Evolutionary conservation across 1,284 basidiomycete genomes (phyloP), one percentile per base, ranked within the genome.

Genomic region (Tetrapyrgos nigripes): DNA sequence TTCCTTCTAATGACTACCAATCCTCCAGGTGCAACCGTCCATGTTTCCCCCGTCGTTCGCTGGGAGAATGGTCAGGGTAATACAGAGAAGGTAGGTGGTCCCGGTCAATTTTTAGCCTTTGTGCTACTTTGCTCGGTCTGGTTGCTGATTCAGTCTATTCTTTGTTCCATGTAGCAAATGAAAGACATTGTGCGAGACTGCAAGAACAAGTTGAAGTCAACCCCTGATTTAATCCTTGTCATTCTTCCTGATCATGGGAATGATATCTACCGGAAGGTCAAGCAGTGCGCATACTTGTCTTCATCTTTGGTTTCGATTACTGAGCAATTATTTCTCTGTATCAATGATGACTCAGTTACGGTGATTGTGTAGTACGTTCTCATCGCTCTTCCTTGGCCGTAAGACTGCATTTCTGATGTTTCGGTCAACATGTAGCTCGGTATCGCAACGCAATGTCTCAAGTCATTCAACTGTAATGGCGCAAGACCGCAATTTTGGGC

Each of bases 401-500:
- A n/a, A 17, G n/a, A 10, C 23, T 23, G 44, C 8, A 6, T 24
- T 46, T 3, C 53, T 79, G 79, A 65, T 66, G 19, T n/a, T n/a
- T n/a, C n/a, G n/a, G n/a, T n/a, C n/a, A n/a, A n/a, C n/a, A n/a
- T n/a, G n/a, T n/a, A n/a, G n/a, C n/a, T n/a, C n/a, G 80, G 81
- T 2, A 76, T 83, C 5, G 73, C 78, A 0, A 83, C 80, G 0
- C 81, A 83, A 57, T 83, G 82, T 65, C 44, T 83, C 61, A 79
- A 79, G 65, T 65, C 68, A 3, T 55, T 31, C 3, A 83, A 82
- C 57, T 78, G 78, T 62, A 66, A 53, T n/a, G 54, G 67, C 1
- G 81, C 79, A 1, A 83, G 76, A 51, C 60, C 69, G 1, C 81
- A 84, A 53, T 84, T 82, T 62, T 83, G 73, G 60, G 79, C n/a